A percentile compares a stretch with the other conserved stretches of the same genome.
These are phyloP conservation scores for Leccinum boreale DNA, from an alignment of 768 basidiomycete genomes.

Conservation along the genomic window DNA sequence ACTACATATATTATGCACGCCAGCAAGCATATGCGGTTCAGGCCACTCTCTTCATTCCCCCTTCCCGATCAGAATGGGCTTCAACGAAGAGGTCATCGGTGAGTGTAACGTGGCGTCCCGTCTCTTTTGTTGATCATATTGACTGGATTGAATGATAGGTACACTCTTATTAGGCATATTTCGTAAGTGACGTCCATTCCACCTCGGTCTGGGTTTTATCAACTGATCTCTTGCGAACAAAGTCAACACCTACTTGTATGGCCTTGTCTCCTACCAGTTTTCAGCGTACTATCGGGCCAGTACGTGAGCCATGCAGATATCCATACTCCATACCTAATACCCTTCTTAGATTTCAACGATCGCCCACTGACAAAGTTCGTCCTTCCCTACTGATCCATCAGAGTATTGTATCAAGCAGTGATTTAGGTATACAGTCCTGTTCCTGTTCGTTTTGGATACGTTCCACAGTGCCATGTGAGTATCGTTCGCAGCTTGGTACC, in stretches of 20 bases:
- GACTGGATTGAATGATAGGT: not conserved
- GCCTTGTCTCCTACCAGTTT: slow-evolving; percentile 43
- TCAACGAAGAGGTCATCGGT: not conserved
- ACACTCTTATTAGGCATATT: not conserved
- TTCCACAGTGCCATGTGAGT: slow-evolving; percentile 19
- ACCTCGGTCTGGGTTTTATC: not conserved
- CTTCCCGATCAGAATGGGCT: not conserved
- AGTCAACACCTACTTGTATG: slow-evolving; percentile 36
- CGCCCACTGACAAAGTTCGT: slow-evolving; percentile 5
- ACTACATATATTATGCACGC: not conserved
- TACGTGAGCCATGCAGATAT: not conserved
- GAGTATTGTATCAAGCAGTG: not conserved
- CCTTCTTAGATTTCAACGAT: slow-evolving; percentile 16
- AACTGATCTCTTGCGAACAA: not conserved
- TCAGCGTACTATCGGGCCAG: slow-evolving; percentile 33
- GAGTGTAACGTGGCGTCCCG: not conserved
- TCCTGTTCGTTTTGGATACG: slow-evolving; percentile 17
- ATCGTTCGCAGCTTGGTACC: not conserved
- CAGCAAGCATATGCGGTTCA: not conserved
- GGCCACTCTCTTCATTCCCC: not conserved
- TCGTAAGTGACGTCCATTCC: not conserved
- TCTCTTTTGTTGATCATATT: not conserved
- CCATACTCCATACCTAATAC: not conserved
- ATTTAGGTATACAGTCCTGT: slow-evolving; percentile 16
- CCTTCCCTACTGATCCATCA: not conserved